Conservation (phyloP, 176 grass and related monocot genomes). For the Ensete ventricosum region DNA sequence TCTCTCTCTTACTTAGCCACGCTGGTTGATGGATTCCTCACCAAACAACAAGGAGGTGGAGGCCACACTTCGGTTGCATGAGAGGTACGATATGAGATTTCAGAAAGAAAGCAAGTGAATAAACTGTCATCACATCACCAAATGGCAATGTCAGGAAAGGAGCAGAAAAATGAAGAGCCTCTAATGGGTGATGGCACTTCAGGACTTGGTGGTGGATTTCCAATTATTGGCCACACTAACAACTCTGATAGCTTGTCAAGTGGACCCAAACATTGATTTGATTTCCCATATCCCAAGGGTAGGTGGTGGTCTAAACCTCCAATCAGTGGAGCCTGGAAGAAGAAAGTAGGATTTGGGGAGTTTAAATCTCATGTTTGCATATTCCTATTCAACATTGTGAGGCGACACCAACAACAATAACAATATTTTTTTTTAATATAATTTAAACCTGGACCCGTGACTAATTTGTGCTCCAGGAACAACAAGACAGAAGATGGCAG, state of each 20-base stretch:
- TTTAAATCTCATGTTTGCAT: neutral
- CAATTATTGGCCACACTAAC: constrained; percentile 31
- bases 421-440: too few relatives aligned
- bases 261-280: neutral
- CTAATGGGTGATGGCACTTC: constrained; percentile 17
- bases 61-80: neutral
- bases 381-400: neutral
- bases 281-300: neutral
- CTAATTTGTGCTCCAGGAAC: too few relatives aligned
- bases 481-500: too few relatives aligned
- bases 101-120: neutral
- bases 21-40: constrained; percentile 77
- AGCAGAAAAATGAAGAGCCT: neutral
- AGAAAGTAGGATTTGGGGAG: too few relatives aligned
- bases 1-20: too few relatives aligned
- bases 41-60: constrained; percentile 32
- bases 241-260: constrained; percentile 23
- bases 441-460: too few relatives aligned
- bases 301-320: neutral
- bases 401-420: neutral
- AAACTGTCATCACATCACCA: constrained; percentile 1
- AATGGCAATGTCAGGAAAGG: constrained; percentile 4
- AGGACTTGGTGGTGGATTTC: constrained; percentile 12
- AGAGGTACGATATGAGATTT: neutral
- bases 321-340: too few relatives aligned